phyloP scores from a whole-genome alignment of 2,329 filamentous ascomycete genomes.

The Waltergamsia citrina region DNA sequence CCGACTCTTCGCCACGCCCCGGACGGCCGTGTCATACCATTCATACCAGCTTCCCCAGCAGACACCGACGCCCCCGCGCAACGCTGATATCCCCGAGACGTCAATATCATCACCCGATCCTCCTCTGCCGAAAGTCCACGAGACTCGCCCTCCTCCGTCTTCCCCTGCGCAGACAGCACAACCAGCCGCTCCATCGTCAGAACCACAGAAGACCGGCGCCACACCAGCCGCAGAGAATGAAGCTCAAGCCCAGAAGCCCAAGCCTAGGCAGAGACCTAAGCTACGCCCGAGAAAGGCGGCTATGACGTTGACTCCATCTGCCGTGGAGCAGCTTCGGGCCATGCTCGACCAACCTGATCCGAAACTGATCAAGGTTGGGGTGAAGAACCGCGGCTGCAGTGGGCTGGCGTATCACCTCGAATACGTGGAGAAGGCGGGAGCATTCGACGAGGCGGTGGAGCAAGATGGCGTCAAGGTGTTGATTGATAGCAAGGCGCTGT shows the following conservation, averaged over 20 bases:
- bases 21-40: conserved; percentile 32
- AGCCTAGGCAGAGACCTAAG: conserved; percentile 27
- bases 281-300: conserved; percentile 72
- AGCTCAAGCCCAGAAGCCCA: conserved; percentile 52
- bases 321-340: conserved; percentile 67
- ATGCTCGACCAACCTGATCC: conserved; percentile 79
- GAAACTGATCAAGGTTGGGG: conserved; percentile 88
- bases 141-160: conserved; percentile 28
- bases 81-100: conserved; percentile 33
- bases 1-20: conserved; percentile 12
- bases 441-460: conserved; percentile 86
- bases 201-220: conserved; percentile 5
- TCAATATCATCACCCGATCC: conserved; percentile 33
- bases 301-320: conserved; percentile 73
- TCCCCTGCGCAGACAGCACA: conserved; percentile 8
- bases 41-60: conserved; percentile 39
- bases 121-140: conserved; percentile 37
- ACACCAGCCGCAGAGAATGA: conserved; percentile 36
- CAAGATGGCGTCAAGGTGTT: conserved; percentile 94
- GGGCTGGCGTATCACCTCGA: conserved; percentile 89
- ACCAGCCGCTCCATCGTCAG: conserved; percentile 8
- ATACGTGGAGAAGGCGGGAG: conserved; percentile 83
- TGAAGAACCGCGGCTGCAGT: conserved; percentile 89
- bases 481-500: conserved; percentile 93
- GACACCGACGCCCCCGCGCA: conserved; percentile 26